Base-by-base conservation (phyloP, 2,329 filamentous ascomycete genomes). In the Clonostachys rosea region DNA sequence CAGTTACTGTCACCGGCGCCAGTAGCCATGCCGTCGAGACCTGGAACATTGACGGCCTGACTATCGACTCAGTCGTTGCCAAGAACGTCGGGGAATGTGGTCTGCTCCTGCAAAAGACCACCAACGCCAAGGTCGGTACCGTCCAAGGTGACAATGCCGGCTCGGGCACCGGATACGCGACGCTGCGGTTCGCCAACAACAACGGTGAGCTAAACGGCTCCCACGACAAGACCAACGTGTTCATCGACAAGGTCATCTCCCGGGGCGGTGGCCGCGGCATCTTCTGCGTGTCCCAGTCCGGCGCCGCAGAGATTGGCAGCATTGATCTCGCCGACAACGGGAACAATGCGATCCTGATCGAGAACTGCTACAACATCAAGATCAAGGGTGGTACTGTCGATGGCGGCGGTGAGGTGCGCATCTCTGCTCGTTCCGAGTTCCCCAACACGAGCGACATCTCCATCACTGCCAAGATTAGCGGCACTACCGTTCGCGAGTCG, bases 331-430 rank as follows among this genome's bases (percentile, higher is more conserved):
- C 74, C 0, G 61, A 65, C 52, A 81, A 79, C 43, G 77, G 70
- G 0, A 78, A 76, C 56, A 81, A 81, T 48, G 73, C 78, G 1
- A 68, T 81, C 17, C 65, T 82, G 2, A 74, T 82, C 30, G 78
- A 82, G 66, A 82, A 82, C 59, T 81, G 78, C 63, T 81, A 81
- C 58, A 76, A 76, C 45, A 51, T 82, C 34, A 60, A 63, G 2
- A 79, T 81, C 56, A 60, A 57, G 3, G 70, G 70, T 16, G 78
- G 78, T 1, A 74, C 66, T 3, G 71, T 82, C 20, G 71, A 68
- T 24, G 74, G 76, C 3, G 78, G 78, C 2, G 78, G 78, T 1
- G 76, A 81, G 58, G 76, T 81, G 8, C 67, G 78, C 4, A 52
- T 81, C 12, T 59, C 76, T 2, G 76, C 78, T 3, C 65, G 78